phyloP scores from a whole-genome alignment of 2,329 filamentous ascomycete species.

The Xylariaceae sp. region DNA sequence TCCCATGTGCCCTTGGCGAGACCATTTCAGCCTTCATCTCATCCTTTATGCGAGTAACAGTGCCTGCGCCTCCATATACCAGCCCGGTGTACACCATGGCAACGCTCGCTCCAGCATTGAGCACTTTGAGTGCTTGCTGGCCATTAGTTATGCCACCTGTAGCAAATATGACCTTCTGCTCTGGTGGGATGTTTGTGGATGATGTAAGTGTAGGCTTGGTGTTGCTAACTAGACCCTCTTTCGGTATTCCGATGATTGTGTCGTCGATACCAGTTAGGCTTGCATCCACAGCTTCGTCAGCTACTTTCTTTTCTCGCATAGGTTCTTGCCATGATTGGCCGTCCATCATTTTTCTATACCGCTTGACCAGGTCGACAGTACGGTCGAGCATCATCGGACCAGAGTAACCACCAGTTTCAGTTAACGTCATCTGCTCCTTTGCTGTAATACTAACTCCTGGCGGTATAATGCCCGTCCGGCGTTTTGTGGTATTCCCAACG shows the following conservation, averaged over 20 bases:
- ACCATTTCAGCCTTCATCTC: conserved; percentile 59
- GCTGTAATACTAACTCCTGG: conserved; percentile 67
- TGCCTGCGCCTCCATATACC: conserved; percentile 69
- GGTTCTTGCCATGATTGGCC: conserved; percentile 48
- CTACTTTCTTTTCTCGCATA: conserved; percentile 35
- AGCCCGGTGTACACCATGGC: conserved; percentile 89
- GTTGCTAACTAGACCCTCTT: conserved; percentile 31
- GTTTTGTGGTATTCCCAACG: conserved; percentile 95
- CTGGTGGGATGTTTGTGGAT: conserved; percentile 19
- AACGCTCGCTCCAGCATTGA: conserved; percentile 88
- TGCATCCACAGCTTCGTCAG: conserved; percentile 41
- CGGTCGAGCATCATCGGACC: conserved; percentile 87
- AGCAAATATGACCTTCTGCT: conserved; percentile 85
- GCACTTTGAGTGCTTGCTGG: conserved; percentile 77
- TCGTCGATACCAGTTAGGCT: conserved; percentile 45
- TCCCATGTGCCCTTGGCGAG: conserved; percentile 23
- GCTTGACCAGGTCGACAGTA: conserved; percentile 77
- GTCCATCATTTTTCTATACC: conserved; percentile 76
- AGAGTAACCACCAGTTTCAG: conserved; percentile 86
- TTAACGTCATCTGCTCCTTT: conserved; percentile 70
- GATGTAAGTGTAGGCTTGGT: conserved; percentile 50
- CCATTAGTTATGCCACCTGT: conserved; percentile 93
- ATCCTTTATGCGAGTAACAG: conserved; percentile 67
- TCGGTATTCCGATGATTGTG: conserved; percentile 39
- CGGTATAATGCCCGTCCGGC: conserved; percentile 73